A percentile compares a stretch with the other conserved stretches of the same genome.
Conservation (phyloP, 306 rosid species). For the Corylus americana region DNA sequence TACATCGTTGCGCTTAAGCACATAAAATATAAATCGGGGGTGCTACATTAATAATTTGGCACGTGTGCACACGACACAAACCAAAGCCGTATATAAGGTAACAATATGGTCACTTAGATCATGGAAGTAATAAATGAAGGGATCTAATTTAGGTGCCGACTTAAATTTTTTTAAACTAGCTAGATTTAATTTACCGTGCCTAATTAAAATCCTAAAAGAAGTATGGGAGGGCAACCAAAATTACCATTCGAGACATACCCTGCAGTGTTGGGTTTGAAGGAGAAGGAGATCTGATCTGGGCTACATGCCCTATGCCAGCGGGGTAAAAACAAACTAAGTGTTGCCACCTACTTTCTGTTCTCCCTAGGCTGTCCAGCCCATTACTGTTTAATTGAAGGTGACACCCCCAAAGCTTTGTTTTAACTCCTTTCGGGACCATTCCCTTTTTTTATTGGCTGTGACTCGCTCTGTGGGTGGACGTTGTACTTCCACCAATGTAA, state of each 20-base stretch:
- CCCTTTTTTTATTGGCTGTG: constrained; percentile 20
- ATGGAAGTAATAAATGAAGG: neutral
- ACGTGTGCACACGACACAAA: too few species aligned
- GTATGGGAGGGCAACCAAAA: neutral
- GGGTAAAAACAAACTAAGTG: neutral
- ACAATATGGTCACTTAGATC: neutral
- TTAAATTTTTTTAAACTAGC: too few species aligned
- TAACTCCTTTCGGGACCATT: constrained; percentile 57
- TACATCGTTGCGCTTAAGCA: too few species aligned
- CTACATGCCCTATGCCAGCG: neutral
- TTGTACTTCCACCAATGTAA: constrained; percentile 3
- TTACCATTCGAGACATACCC: neutral
- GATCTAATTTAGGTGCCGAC: too few species aligned
- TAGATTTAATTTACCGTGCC: too few species aligned
- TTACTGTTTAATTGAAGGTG: constrained; percentile 51
- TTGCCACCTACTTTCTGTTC: constrained; percentile 22
- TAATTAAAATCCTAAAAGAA: neutral
- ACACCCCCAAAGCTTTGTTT: constrained; percentile 36
- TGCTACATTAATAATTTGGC: too few species aligned
- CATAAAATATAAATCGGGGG: too few species aligned
- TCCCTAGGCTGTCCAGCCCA: constrained; percentile 52
- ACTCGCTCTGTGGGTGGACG: neutral
- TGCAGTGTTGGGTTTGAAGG: neutral
- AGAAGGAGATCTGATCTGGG: neutral
- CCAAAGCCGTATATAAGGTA: neutral